Evolutionary conservation across 495 filamentous ascomycete genomes (phyloP), one percentile per base, ranked within the genome.

Genomic region (Neurospora sp.): DNA sequence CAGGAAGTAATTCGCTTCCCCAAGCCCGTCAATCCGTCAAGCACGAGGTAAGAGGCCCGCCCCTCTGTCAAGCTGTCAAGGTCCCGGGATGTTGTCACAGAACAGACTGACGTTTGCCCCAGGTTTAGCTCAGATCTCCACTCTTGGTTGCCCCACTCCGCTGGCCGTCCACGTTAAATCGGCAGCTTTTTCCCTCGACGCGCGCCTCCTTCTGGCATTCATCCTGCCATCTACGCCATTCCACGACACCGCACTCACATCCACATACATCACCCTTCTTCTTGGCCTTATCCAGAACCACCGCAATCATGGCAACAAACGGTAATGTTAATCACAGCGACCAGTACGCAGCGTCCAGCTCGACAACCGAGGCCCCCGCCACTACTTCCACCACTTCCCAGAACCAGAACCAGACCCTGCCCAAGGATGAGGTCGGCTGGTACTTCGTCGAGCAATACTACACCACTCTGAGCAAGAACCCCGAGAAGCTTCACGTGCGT

Each of bases 381-480:
- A 74, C 61, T 39, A 68, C 74, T 37, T 48, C 77, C 3, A 71
- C 70, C 61, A 69, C 74, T 35, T 44, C 77, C 3, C 59, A 71
- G 74, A 72, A 68, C 61, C 72, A 75, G 40, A 78, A 41, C 70
- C 77, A 73, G 75, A 79, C 79, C 40, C 81, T 85, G 14, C 76
- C 81, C 61, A 96, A 96, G 81, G 93, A 94, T 82, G 93, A 98
- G 83, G 92, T 99, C 70, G 96, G 94, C 77, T 99, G 96, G 96
- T 98, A 94, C 82, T 99, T 99, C 75, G 96, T 98, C 41, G 96
- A 99, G 87, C 94, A 97, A 80, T 98, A 97, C 86, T 99, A 99
- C 82, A 98, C 93, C 74, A 99, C 93, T 74, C 86, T 99, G 77
- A 97, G 93, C 89, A 93, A 93, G 80, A 91, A 86, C 73, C 96